These are phyloP conservation scores for Aureobasidium namibiae DNA, from an alignment of 2,329 filamentous ascomycete species.

Conservation along the genomic window DNA sequence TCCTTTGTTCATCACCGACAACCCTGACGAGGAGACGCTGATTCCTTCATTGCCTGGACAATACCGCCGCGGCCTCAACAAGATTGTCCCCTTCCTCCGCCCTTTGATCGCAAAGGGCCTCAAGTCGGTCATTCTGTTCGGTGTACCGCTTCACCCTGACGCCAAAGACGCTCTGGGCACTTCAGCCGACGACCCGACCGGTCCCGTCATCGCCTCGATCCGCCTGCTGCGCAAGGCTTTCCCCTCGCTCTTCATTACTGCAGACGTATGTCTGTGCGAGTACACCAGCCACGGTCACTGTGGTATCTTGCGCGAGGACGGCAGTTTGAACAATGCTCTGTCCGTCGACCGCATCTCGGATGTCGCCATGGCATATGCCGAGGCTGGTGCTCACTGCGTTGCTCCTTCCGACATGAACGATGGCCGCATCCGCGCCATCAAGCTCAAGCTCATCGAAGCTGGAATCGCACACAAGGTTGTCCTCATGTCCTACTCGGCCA, in stretches of 20 bases:
- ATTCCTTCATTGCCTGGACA: conserved; percentile 91
- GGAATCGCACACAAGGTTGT: conserved; percentile 86
- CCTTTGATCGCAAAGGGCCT: conserved; percentile 85
- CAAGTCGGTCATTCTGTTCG: conserved; percentile 88
- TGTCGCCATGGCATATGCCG: conserved; percentile 96
- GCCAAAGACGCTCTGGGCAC: conserved; percentile 89
- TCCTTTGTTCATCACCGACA: conserved; percentile 91
- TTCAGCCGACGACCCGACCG: conserved; percentile 82
- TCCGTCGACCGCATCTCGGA: conserved; percentile 93
- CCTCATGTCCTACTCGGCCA: conserved; percentile 96
- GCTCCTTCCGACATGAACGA: conserved; percentile 99
- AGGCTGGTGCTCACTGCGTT: conserved; percentile 90
- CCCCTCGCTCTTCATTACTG: conserved; percentile 81
- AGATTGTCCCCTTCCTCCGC: conserved; percentile 72
- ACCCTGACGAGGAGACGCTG: conserved; percentile 81
- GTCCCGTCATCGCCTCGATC: conserved; percentile 83
- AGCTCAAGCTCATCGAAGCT: conserved; percentile 92
- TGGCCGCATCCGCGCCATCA: conserved; percentile 92
- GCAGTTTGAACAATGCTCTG: conserved; percentile 82
- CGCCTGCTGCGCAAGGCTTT: conserved; percentile 76
- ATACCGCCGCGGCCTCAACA: conserved; percentile 79
- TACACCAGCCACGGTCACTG: conserved; percentile 98
- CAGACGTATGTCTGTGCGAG: conserved; percentile 95
- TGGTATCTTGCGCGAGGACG: conserved; percentile 88
- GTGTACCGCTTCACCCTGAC: conserved; percentile 72